These are phyloP conservation scores for Hypoxylon sp. DNA, from an alignment of 2,329 filamentous ascomycete species.

Conservation along the genomic window DNA sequence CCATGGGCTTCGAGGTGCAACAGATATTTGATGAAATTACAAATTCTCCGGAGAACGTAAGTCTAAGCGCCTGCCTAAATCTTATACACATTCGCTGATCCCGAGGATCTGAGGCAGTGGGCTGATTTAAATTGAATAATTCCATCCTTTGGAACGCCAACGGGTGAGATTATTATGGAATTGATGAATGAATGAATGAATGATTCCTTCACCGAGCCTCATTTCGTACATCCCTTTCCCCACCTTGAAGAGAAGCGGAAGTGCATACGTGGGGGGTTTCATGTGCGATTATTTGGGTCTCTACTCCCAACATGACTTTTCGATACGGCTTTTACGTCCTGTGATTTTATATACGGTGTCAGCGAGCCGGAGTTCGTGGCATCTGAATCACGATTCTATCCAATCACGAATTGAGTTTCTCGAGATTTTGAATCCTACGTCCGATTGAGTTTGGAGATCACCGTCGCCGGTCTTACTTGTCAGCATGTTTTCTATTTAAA, in stretches of 20 bases:
- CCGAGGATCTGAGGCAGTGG: constrained; percentile 40
- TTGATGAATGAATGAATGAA: constrained; percentile 18
- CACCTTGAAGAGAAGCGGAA: constrained; percentile 11
- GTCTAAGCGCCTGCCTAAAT: constrained; percentile 25
- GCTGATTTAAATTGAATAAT: constrained; percentile 44
- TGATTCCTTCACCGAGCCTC: constrained; percentile 32
- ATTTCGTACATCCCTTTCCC: constrained; percentile 16
- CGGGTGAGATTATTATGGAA: constrained; percentile 17
- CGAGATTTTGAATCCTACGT: constrained; percentile 25
- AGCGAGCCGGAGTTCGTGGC: constrained; percentile 31
- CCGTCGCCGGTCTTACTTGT: constrained; percentile 6
- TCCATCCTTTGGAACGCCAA: constrained; percentile 9
- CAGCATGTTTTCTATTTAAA: constrained; percentile 27
- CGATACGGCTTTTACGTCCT: constrained; percentile 20
- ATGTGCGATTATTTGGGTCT: constrained; percentile 10
- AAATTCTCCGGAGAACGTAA: constrained; percentile 53
- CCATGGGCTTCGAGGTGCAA: constrained; percentile 53
- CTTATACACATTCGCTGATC: constrained; percentile 35
- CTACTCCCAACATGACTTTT: constrained; percentile 19
- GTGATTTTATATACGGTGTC: constrained; percentile 35
- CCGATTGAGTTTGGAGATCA: constrained; percentile 34
- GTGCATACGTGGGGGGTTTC: constrained; percentile 24
- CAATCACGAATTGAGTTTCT: constrained; percentile 33
- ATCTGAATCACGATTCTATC: constrained; percentile 17
- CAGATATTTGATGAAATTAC: constrained; percentile 53